Conservation (phyloP, 2,329 filamentous ascomycete species). For the Cucurbitaria berberidis region DNA sequence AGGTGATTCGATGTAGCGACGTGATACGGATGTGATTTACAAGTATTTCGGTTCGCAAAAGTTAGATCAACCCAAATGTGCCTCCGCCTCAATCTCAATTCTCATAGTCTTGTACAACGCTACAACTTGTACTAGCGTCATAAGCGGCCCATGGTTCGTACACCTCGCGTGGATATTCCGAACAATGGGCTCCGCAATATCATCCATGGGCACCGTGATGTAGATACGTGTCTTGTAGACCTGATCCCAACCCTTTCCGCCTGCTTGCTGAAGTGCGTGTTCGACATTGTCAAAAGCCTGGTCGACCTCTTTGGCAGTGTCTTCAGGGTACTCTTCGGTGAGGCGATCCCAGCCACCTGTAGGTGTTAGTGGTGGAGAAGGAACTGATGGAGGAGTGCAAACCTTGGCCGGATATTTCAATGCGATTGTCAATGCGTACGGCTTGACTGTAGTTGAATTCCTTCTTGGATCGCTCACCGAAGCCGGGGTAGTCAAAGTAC, state of each 20-base stretch:
- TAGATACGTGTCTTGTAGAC: constrained; percentile 46
- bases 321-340: constrained; percentile 28
- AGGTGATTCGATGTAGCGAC: not conserved
- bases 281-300: constrained; percentile 63
- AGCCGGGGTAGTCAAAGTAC: constrained; percentile 34
- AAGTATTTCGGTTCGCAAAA: not conserved
- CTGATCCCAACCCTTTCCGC: constrained; percentile 60
- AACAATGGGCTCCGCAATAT: constrained; percentile 16
- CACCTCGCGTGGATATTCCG: constrained; percentile 29
- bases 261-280: constrained; percentile 56
- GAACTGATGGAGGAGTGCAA: not conserved
- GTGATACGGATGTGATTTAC: not conserved
- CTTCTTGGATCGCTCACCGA: constrained; percentile 27
- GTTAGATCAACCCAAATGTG: constrained; percentile 11
- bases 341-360: constrained; percentile 34
- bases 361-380: not conserved
- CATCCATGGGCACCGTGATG: constrained; percentile 18
- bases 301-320: constrained; percentile 28
- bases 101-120: constrained; percentile 29
- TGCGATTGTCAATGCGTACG: constrained; percentile 32
- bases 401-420: constrained; percentile 39
- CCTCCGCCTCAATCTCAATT: constrained; percentile 36
- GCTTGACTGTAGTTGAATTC: constrained; percentile 33
- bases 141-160: constrained; percentile 30
- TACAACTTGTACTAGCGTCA: constrained; percentile 30